Conservation (phyloP, 306 rosid species). For the Lathyrus tuberosus region DNA sequence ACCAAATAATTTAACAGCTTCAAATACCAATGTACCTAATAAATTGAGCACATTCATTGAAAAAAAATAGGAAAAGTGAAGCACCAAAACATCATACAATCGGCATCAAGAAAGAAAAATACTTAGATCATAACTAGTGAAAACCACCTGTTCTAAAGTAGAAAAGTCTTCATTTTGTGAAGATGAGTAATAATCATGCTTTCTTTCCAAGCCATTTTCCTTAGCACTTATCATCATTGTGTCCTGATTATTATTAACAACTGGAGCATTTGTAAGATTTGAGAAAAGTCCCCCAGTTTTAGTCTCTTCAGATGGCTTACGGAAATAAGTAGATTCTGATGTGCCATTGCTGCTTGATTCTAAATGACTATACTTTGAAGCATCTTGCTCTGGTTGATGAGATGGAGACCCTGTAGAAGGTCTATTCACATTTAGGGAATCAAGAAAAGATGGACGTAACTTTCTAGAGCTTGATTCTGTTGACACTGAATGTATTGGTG, state of each 20-base stretch:
- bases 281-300: conserved; percentile 47
- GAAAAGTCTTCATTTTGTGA: conserved; percentile 84
- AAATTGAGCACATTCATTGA: conserved; percentile 33
- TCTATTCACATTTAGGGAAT: conserved; percentile 65
- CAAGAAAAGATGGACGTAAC: conserved; percentile 90
- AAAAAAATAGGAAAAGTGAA: conserved; percentile 14
- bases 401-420: conserved; percentile 58
- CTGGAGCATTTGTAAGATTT: conserved; percentile 47
- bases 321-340: conserved; percentile 48
- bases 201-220: conserved; percentile 62
- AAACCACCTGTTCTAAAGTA: conserved; percentile 91
- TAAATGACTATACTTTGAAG: conserved; percentile 47
- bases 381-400: conserved; percentile 51
- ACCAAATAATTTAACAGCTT: conserved; percentile 10
- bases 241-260: conserved; percentile 44
- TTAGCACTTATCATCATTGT: conserved; percentile 42
- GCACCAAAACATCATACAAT: conserved; percentile 1
- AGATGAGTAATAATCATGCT: conserved; percentile 55
- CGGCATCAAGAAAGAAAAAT: conserved; percentile 35
- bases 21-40: not conserved
- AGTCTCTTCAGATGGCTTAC: conserved; percentile 50
- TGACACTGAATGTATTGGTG: conserved; percentile 46
- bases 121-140: conserved; percentile 28
- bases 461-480: conserved; percentile 65
- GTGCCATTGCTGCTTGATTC: conserved; percentile 50